Evolutionary conservation across 306 rosid genomes (phyloP).

Genomic region (Senna tora): DNA sequence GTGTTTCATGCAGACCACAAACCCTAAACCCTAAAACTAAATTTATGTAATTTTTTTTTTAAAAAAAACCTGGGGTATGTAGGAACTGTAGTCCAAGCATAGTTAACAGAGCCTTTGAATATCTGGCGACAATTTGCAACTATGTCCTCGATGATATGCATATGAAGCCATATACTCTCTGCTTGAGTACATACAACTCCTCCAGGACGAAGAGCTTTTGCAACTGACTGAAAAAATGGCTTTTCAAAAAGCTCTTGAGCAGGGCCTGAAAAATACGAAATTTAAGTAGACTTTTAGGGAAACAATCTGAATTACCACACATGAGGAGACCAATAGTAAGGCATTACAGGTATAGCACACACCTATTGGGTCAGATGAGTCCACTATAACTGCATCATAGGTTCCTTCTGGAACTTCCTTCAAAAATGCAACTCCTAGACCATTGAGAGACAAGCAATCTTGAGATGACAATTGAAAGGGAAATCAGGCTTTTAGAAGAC

Average conservation of each 20-base stretch:
- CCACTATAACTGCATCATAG: constrained; percentile 95
- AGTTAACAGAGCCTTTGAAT: constrained; percentile 97
- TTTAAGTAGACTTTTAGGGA: constrained; percentile 22
- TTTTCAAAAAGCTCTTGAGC: constrained; percentile 97
- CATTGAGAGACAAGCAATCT: constrained; percentile 36
- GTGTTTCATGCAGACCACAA: not conserved
- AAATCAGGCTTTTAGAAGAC: not conserved
- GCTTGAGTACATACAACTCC: constrained; percentile 98
- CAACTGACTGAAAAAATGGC: constrained; percentile 82
- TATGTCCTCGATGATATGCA: constrained; percentile 90
- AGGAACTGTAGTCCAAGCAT: constrained; percentile 99
- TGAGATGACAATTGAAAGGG: constrained; percentile 14
- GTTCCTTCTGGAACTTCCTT: constrained; percentile 84
- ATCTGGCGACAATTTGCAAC: constrained; percentile 78
- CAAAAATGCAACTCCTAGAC: constrained; percentile 90
- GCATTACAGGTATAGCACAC: constrained; percentile 28
- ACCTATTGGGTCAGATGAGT: constrained; percentile 99
- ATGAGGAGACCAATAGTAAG: constrained; percentile 1
- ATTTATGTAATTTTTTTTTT: not conserved
- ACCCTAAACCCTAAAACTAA: constrained; percentile 2
- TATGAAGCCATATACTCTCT: constrained; percentile 99
- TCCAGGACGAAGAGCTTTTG: constrained; percentile 93
- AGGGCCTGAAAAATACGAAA: constrained; percentile 69
- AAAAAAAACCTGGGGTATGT: constrained; percentile 85
- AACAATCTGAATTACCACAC: constrained; percentile 12